phyloP scores from a whole-genome alignment of 2,329 filamentous ascomycete species.

The Trichoderma simmonsii region DNA sequence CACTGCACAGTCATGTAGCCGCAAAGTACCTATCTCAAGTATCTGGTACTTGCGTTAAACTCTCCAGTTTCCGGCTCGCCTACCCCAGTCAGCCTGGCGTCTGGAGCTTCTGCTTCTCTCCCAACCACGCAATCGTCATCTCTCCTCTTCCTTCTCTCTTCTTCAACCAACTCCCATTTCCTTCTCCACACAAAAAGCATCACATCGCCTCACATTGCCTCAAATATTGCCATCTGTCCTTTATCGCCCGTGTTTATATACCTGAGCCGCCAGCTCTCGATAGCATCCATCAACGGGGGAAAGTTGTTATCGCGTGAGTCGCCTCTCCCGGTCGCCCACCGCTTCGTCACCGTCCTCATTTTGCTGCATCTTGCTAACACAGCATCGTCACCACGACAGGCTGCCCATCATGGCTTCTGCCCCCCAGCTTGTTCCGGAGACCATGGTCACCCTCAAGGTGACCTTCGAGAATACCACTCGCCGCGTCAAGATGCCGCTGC shows the following conservation, averaged over 20 bases:
- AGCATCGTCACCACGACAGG: neutral
- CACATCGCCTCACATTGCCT: neutral
- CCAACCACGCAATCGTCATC: conserved; percentile 21
- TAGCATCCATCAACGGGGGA: neutral
- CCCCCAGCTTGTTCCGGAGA: conserved; percentile 26
- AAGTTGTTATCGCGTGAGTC: conserved; percentile 16
- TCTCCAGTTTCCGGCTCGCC: neutral
- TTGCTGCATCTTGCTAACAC: neutral
- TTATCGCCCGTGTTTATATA: neutral
- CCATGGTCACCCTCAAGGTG: conserved; percentile 77
- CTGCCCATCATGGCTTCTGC: conserved; percentile 17
- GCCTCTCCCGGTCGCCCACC: conserved; percentile 8
- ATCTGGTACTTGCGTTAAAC: neutral
- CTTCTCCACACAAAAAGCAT: neutral
- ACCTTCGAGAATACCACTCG: conserved; percentile 70
- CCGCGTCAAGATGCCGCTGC: conserved; percentile 85
- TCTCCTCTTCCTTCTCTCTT: conserved; percentile 21
- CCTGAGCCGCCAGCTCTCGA: conserved; percentile 5
- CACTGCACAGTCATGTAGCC: conserved; percentile 2
- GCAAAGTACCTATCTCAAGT: neutral
- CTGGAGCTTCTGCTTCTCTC: conserved; percentile 13
- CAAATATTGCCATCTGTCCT: conserved; percentile 11
- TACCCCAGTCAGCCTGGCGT: conserved; percentile 16
- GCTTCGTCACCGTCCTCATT: conserved; percentile 1
- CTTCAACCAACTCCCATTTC: conserved; percentile 8